These are phyloP conservation scores for Dactylellina drechsleri DNA, from an alignment of 2,329 filamentous ascomycete genomes.

Conservation along the genomic window DNA sequence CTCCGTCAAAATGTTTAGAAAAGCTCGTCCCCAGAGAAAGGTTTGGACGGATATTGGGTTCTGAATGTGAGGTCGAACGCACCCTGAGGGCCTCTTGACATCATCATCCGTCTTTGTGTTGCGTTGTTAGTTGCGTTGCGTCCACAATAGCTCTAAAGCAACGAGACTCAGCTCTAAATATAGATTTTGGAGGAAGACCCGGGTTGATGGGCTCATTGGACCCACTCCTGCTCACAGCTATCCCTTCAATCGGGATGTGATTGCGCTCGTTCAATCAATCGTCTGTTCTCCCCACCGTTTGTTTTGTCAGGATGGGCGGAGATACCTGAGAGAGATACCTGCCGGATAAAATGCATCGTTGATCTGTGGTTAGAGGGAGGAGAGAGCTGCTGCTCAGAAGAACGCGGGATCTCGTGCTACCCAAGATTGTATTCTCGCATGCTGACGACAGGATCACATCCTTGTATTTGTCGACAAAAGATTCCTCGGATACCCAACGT, in stretches of 20 bases:
- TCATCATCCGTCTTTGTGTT: neutral
- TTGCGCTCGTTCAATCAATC: neutral
- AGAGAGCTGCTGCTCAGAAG: neutral
- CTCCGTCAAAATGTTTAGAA: neutral
- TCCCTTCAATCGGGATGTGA: neutral
- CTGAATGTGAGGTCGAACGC: neutral
- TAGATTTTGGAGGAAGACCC: conserved; percentile 4
- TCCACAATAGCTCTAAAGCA: too few relatives aligned
- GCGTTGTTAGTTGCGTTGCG: neutral
- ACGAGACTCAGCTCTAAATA: conserved; percentile 13
- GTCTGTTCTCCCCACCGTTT: neutral
- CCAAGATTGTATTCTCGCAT: conserved; percentile 16
- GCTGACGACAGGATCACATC: conserved; percentile 48
- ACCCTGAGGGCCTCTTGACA: neutral
- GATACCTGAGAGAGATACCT: neutral
- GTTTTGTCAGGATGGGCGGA: neutral
- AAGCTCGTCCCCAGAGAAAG: too few relatives aligned
- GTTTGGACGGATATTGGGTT: too few relatives aligned
- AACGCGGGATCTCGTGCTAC: conserved; percentile 28
- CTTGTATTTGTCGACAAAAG: conserved; percentile 26
- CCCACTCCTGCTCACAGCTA: neutral
- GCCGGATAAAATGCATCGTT: neutral
- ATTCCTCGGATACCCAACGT: conserved; percentile 25
- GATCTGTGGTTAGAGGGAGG: neutral
- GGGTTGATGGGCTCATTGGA: neutral